These are phyloP conservation scores for Bolboschoenoplectus hybrid DNA, from an alignment of 202 grass and related monocot genomes.

Conservation along the genomic window DNA sequence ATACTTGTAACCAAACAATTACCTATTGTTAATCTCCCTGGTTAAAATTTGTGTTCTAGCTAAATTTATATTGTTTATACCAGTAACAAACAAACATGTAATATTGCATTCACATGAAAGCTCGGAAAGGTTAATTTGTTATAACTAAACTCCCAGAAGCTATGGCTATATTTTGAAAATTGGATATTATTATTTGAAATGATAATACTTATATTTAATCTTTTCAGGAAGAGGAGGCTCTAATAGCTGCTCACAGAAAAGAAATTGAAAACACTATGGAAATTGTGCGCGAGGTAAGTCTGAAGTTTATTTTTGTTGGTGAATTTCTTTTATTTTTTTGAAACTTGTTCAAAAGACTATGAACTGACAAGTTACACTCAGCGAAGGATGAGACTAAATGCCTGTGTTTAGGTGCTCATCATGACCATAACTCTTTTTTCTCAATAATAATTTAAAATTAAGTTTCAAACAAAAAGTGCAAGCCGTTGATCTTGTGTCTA, in stretches of 20 bases:
- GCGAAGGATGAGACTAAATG: not conserved
- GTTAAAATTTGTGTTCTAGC: not conserved
- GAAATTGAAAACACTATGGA: constrained; percentile 99
- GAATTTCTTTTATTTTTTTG: not conserved
- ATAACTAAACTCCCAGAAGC: not conserved
- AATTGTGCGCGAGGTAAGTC: constrained; percentile 91
- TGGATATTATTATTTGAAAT: constrained; percentile 10
- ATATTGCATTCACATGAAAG: not conserved
- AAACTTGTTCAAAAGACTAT: constrained; percentile 7
- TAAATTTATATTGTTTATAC: constrained; percentile 26
- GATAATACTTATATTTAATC: constrained; percentile 34
- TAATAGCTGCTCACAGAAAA: constrained; percentile 97
- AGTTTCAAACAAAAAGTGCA: not conserved
- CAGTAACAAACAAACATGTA: not conserved
- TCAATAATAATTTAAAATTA: not conserved
- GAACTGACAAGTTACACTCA: not conserved
- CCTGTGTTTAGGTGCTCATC: not conserved
- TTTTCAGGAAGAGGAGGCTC: constrained; percentile 93
- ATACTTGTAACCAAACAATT: constrained; percentile 8
- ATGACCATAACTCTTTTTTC: not conserved
- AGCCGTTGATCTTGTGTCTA: not conserved
- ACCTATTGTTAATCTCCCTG: constrained; percentile 28
- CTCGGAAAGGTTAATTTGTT: not conserved
- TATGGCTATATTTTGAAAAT: not conserved
- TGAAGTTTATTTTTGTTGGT: not conserved